Base-by-base conservation (phyloP, 129 eudicot genomes). In the sunflower (Helianthus annuus) region DNA sequence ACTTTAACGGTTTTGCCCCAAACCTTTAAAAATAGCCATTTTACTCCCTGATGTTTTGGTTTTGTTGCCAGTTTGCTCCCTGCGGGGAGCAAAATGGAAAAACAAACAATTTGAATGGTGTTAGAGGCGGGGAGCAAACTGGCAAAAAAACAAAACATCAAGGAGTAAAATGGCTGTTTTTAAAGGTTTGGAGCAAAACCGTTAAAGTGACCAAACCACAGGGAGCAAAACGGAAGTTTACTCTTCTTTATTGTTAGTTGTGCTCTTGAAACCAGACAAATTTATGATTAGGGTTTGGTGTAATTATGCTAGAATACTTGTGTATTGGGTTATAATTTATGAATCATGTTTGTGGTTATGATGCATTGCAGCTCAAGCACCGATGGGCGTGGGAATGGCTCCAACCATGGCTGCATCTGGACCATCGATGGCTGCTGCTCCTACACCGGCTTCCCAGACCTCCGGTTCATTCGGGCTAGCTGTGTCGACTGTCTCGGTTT, bases 361-460 rank as follows among this genome's bases (percentile, higher is more conserved):
- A 44, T 60, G 49, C 19, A 27, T 16, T 78, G 72, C 77, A 78
- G 82, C 42, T 78, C 77, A 63, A 78, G 36, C 82, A 66, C 82
- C 82, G 45, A 71, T 64, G 68, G 77, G 68, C 4, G 38, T 65
- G 51, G 79, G 79, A 15, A 19, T 39, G 73, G 79, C 79, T 66
- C 79, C 79, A 42, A 66, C 60, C 29, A 54, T 55, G 73, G 77
- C 76, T 64, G 76, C 77, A 7, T 10, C 24, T 4, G 82, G 82
- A 45, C 82, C 82, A 11, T 64, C 82, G 8, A 55, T 19, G 53
- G 68, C 68, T 36, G 60, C 34, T 64, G 73, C 73, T 71, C 82
- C 82, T 16, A 17, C 82, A 17, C 82, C 82, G 5, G 73, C 73
- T 29, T 32, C 52, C 5, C 77, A 72, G 29, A 54, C 0, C 70